A percentile compares a stretch with the other conserved stretches of the same genome.
phyloP scores from a whole-genome alignment of 169 alveolate genomes.

The Plasmodium relictum region DNA sequence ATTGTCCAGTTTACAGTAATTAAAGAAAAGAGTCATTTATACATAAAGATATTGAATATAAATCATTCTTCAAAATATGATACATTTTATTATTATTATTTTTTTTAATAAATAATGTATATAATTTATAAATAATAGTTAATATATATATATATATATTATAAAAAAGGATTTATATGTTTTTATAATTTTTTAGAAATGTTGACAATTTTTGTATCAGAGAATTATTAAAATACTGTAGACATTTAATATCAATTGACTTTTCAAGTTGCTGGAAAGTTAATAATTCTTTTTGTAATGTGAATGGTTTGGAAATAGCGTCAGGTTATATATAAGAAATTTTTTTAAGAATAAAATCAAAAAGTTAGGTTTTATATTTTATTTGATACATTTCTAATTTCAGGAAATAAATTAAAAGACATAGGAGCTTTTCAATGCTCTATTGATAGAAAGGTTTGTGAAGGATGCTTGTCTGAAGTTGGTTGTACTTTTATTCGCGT shows the following conservation, averaged over 20 bases:
- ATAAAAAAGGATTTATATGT: neutral
- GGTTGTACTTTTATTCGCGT: constrained; percentile 72
- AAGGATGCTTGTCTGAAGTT: constrained; percentile 26
- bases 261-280: constrained; percentile 73
- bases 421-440: constrained; percentile 70
- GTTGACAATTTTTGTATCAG: constrained; percentile 72
- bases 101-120: no score
- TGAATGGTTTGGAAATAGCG: constrained; percentile 51
- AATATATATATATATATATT: neutral
- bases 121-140: no score
- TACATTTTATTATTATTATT: no score
- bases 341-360: no score
- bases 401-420: constrained; percentile 51
- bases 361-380: no score
- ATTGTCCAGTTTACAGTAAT: constrained; percentile 30
- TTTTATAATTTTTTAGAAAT: constrained; percentile 16
- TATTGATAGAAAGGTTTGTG: constrained; percentile 52
- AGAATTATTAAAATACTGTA: constrained; percentile 53
- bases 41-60: no score
- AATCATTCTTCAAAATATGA: no score
- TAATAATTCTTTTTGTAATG: constrained; percentile 44
- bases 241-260: constrained; percentile 36
- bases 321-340: constrained; percentile 42
- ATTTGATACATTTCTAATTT: neutral
- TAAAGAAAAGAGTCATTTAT: neutral